Conservation (phyloP, 1,139 yeast species). For the Kurtzmaniella quercitrusa region DNA sequence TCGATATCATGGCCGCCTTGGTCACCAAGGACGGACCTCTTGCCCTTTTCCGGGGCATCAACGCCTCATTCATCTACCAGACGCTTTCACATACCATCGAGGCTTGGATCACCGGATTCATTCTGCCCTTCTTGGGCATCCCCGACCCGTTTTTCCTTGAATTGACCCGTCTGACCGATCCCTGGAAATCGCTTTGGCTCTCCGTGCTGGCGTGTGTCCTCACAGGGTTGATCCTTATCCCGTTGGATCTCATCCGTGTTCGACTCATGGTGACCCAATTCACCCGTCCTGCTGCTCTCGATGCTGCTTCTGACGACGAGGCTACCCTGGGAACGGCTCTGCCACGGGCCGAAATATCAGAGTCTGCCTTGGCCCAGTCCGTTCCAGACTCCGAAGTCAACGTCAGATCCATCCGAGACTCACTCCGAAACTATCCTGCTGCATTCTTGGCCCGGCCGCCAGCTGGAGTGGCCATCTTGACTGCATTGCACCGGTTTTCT, state of each 20-base stretch:
- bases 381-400: constrained; percentile 8
- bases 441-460: constrained; percentile 53
- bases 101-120: constrained; percentile 88
- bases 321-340: neutral
- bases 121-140: constrained; percentile 76
- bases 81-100: constrained; percentile 76
- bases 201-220: constrained; percentile 69
- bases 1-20: constrained; percentile 68
- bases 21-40: constrained; percentile 75
- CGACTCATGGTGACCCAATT: constrained; percentile 65
- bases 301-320: constrained; percentile 2
- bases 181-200: constrained; percentile 60
- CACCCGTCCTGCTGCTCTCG: constrained; percentile 15
- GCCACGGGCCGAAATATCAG: neutral
- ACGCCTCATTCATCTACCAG: constrained; percentile 76
- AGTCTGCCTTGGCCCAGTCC: neutral
- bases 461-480: constrained; percentile 44
- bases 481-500: constrained; percentile 59
- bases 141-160: constrained; percentile 91
- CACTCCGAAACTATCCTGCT: constrained; percentile 32
- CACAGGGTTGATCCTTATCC: constrained; percentile 75
- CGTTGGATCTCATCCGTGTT: constrained; percentile 76
- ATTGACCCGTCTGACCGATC: constrained; percentile 75
- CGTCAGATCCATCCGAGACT: constrained; percentile 37
- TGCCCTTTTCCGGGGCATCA: constrained; percentile 83